Percentiles rank a stretch among this genome's conserved stretches.
Conservation (phyloP, 768 basidiomycete genomes). For the Podaxis mareebaensis region DNA sequence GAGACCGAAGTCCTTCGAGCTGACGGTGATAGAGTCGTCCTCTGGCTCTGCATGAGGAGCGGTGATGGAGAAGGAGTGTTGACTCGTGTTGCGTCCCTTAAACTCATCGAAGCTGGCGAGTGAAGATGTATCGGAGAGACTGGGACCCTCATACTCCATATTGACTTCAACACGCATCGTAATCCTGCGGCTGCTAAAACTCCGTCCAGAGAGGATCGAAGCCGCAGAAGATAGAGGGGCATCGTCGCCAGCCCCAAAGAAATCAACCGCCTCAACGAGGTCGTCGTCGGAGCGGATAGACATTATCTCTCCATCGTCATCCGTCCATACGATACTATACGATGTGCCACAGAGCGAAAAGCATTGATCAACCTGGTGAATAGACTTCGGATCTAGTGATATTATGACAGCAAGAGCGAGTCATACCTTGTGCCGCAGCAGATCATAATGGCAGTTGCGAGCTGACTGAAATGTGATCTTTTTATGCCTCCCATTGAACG, state of each 20-base stretch:
- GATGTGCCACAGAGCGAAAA: conserved; percentile 72
- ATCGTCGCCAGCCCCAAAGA: conserved; percentile 83
- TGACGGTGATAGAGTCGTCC: conserved; percentile 76
- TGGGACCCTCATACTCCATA: conserved; percentile 90
- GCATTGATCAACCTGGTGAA: conserved; percentile 74
- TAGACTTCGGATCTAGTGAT: conserved; percentile 14
- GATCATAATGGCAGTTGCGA: conserved; percentile 74
- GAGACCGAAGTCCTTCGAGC: conserved; percentile 57
- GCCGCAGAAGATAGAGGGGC: conserved; percentile 68
- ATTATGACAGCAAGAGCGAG: conserved; percentile 1
- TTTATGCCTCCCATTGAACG: conserved; percentile 72
- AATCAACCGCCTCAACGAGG: conserved; percentile 84
- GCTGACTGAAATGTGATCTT: conserved; percentile 81
- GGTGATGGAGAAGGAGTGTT: conserved; percentile 51
- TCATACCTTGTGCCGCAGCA: conserved; percentile 71
- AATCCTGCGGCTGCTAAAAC: conserved; percentile 69
- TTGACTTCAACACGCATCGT: conserved; percentile 74
- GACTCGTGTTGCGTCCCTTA: conserved; percentile 57
- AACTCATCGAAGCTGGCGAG: conserved; percentile 79
- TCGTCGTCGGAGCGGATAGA: conserved; percentile 71
- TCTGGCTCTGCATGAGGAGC: conserved; percentile 50
- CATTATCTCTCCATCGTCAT: conserved; percentile 83
- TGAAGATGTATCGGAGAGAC: conserved; percentile 86
- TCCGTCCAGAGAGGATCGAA: conserved; percentile 72
- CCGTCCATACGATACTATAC: conserved; percentile 80